phyloP scores from a whole-genome alignment of 805 yeast species.

The Spathaspora sp. region DNA sequence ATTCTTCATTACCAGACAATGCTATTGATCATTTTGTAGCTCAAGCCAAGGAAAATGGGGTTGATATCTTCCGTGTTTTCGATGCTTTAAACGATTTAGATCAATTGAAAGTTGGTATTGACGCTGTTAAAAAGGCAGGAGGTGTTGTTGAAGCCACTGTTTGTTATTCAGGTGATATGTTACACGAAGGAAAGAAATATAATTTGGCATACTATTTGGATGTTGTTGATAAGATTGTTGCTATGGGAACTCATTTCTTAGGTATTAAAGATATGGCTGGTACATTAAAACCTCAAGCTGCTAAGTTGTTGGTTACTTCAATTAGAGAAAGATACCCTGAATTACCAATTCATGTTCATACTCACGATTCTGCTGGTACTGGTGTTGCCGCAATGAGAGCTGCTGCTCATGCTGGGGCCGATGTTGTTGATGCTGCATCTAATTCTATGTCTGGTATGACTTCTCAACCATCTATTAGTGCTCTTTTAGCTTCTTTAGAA shows the following conservation, averaged over 20 bases:
- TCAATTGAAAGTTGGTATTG: conserved; percentile 95
- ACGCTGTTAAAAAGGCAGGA: conserved; percentile 96
- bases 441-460: conserved; percentile 98
- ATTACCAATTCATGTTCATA: conserved; percentile 96
- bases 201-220: conserved; percentile 84
- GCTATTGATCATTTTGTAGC: conserved; percentile 96
- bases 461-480: conserved; percentile 95
- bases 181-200: conserved; percentile 92
- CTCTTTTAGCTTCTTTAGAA: conserved; percentile 87
- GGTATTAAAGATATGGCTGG: conserved; percentile 99
- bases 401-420: conserved; percentile 94
- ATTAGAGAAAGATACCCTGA: conserved; percentile 86
- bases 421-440: conserved; percentile 95
- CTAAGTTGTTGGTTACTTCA: conserved; percentile 70
- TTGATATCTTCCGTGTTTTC: conserved; percentile 95
- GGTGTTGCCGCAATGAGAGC: conserved; percentile 97
- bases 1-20: conserved; percentile 95
- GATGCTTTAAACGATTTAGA: conserved; percentile 97
- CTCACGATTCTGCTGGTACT: conserved; percentile 99
- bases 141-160: conserved; percentile 99
- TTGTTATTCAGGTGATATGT: conserved; percentile 99
- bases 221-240: conserved; percentile 78
- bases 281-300: conserved; percentile 94
- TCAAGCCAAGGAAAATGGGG: conserved; percentile 94
- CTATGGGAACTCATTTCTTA: conserved; percentile 92